Evolutionary conservation across 2,329 filamentous ascomycete genomes (phyloP), one percentile per base, ranked within the genome.

Genomic region (Fusarium marasasianum): DNA sequence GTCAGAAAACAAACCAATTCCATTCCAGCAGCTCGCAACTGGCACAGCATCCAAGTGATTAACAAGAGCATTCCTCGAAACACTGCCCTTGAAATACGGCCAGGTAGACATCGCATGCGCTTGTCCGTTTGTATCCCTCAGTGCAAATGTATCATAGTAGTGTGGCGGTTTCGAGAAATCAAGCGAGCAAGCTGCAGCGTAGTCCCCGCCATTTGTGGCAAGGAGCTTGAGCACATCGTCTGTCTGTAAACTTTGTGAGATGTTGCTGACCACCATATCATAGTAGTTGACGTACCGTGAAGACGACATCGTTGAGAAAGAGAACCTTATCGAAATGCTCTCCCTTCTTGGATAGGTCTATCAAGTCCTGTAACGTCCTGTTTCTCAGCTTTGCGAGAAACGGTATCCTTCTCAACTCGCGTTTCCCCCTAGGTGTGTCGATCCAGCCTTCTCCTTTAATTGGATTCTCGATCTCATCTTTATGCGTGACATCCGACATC

Each of bases 321-420:
- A 92, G 79, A 24, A 92, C 83, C 75, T 86, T 88, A 73, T 91
- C 89, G 76, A 91, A 86, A 15, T 73, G 82, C n/a, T 84, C 80
- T 8, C 89, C 90, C 59, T 86, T 80, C 26, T 82, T 81, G 15
- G 83, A 79, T 50, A 92, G 78, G 24, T 87, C 84, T 35, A 86
- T 78, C 71, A 94, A 78, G 14, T 91, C 90, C 68, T 87, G 80
- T 73, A 94, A 81, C n/a, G 88, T 89, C 72, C 83, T 80, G 79
- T 95, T 94, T 45, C 93, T 86, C 65, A 93, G 77, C 33, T 83
- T 85, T 4, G 93, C 87, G 26, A 94, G 83, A 78, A 91, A 94
- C 3, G 92, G 91, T 69, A 94, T 94, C 26, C 92, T 85, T 55
- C 92, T 84, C 68, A 92, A 79, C 76, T 91, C 90, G 66, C 82